phyloP scores from a whole-genome alignment of 129 eudicot species.

The carrot (Daucus carota) region DH1_v3.0 NC_030386.2:27431501-27432000 shows the following conservation, averaged over 20 bases:
- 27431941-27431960: not conserved
- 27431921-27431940: not conserved
- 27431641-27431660: constrained; percentile 35
- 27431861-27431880: constrained; percentile 65
- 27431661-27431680: constrained; percentile 51
- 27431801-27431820: constrained; percentile 81
- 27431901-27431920: not conserved
- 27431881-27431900: not conserved
- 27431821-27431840: constrained; percentile 94
- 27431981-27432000: constrained; percentile 9
- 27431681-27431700: constrained; percentile 36
- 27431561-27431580: constrained; percentile 56
- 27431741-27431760: not conserved
- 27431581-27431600: constrained; percentile 34
- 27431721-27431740: constrained; percentile 2
- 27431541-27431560: constrained; percentile 41
- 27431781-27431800: constrained; percentile 62
- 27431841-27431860: constrained; percentile 71
- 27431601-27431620: constrained; percentile 34
- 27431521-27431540: constrained; percentile 52
- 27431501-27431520: constrained; percentile 44
- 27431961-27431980: not conserved
- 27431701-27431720: constrained; percentile 9
- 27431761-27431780: constrained; percentile 25
- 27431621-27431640: constrained; percentile 29